Base-by-base conservation (phyloP, 129 eudicot species). In the Flaveria linearis region DNA sequence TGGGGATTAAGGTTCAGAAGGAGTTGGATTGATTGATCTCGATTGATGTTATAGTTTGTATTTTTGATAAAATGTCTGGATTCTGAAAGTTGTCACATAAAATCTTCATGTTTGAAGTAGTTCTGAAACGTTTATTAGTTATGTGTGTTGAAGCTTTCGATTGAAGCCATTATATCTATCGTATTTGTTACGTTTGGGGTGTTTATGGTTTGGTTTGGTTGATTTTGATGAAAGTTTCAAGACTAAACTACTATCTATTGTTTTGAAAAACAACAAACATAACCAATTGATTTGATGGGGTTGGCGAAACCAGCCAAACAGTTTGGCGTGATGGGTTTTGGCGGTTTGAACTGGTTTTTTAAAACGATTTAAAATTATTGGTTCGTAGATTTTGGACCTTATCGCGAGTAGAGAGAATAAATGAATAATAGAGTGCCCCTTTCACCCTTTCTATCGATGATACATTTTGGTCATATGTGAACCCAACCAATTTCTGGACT, bases 1-100 rank as follows among this genome's bases (percentile, higher is more conserved):
- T 66, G 71, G 71, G 71, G 71, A 66, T 66, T 66, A 66, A 66
- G 50, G 71, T 66, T 66, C 50, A 39, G 50, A 66, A 66, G 16
- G 50, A 39, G 25, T 39, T 66, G 50, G 71, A 66, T 16, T 66
- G 71, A 66, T 64, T 15, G 10, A 63, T 63, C 0, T 15, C 33
- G 45, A 16, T 30, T 5, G 26, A 65, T 39, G 26, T 36, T 66
- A n/a, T 9, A 7, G 17, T 65, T 65, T 65, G 70, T 65, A 8
- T 65, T 65, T 65, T 2, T 8, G 49, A 65, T 36, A 26, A 65
- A 39, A 8, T 65, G 11, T 66, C 1, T 62, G 68, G 68, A 62
- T 13, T 66, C 0, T 39, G 16, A 39, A 66, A 5, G 4, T 36
- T 33, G 5, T 7, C 16, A 12, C 23, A 66, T 66, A 66, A 66